phyloP scores from a whole-genome alignment of 305 asterid species.

The Solanum hybrid region DNA sequence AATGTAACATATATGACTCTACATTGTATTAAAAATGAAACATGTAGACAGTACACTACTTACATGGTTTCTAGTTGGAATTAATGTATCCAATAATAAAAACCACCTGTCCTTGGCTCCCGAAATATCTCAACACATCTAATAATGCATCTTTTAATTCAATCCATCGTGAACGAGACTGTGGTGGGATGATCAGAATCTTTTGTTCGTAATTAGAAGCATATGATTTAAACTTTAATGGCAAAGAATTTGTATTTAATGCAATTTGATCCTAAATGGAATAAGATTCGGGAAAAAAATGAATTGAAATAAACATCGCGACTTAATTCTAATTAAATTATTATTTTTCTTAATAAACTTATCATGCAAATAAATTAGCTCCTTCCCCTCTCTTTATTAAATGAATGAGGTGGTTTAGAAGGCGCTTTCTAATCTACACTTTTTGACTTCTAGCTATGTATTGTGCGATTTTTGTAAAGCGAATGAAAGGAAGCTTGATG shows the following conservation, averaged over 20 bases:
- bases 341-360: too few relatives aligned
- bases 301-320: not conserved
- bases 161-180: not conserved
- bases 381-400: not conserved
- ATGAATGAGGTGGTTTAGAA: not conserved
- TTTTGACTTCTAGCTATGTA: not conserved
- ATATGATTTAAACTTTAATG: not conserved
- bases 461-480: not conserved
- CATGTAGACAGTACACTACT: not conserved
- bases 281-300: too few relatives aligned
- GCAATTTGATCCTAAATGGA: not conserved
- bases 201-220: not conserved
- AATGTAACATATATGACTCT: not conserved
- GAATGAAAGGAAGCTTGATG: too few relatives aligned
- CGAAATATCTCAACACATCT: not conserved
- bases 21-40: not conserved
- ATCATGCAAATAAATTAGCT: too few relatives aligned
- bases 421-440: not conserved
- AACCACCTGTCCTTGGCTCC: not conserved
- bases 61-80: not conserved
- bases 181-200: not conserved
- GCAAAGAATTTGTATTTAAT: not conserved
- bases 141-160: not conserved
- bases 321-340: too few relatives aligned
- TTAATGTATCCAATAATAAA: not conserved